Evolutionary conservation across 768 basidiomycete species (phyloP), one percentile per base, ranked within the genome.

Genomic region (Boletellus sp.): DNA sequence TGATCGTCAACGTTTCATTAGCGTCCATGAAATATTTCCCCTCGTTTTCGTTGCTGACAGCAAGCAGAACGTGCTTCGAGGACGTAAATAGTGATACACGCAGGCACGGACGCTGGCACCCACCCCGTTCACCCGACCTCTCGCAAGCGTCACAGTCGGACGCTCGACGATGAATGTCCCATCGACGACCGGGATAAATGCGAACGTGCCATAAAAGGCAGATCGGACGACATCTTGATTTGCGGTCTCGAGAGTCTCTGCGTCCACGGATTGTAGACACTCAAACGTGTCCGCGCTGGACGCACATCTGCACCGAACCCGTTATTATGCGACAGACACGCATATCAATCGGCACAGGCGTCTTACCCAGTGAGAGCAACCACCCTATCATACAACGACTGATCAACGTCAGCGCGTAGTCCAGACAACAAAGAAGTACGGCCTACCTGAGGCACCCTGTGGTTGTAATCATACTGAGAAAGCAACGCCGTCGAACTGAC

Each of bases 171-270:
- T 75, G 48, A 77, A 74, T 1, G 58, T 65, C 4, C 75, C 78
- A 55, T 79, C 78, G 2, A 80, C 70, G 17, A 80, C 77, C 0
- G 78, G 77, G 11, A 69, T 64, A 36, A 74, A 75, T 7, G 59
- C 52, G 28, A 63, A 74, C 2, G 71, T 72, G 1, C 73, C 76
- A 45, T 54, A 74, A 58, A 77, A 73, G 7, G 56, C 70, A 26
- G 60, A 60, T 0, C 3, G 16, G 4, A 60, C 62, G 15, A 78
- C 54, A 12, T 69, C 45, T 4, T 42, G 20, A 48, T 78, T 78
- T 7, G 60, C 64, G 9, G 48, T 51, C 47, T 72, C 61, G 4
- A 80, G 65, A 4, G 50, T 51, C 11, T 48, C 54, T 12, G 57
- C 60, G 9, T 74, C 65, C 6, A 61, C 59, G 6, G 55, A 46